phyloP scores from a whole-genome alignment of 1,284 basidiomycete genomes.

The Sphagnurus paluster region DNA sequence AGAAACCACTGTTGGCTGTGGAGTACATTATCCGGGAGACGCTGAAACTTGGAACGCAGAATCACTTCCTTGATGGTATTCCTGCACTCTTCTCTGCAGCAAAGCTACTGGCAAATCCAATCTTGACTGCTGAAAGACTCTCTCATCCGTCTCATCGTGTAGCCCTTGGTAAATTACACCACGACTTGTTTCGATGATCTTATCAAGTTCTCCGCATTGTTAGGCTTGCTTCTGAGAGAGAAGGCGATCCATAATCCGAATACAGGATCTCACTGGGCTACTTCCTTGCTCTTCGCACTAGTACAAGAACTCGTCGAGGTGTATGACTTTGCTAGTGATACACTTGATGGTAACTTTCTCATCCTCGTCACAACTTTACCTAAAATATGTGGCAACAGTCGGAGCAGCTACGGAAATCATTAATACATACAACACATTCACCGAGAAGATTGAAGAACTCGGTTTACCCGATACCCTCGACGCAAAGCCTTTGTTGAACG shows the following conservation, averaged over 20 bases:
- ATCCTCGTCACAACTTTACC: background rate
- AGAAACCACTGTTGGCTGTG: slow-evolving; percentile 55
- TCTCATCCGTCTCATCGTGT: slow-evolving; percentile 48
- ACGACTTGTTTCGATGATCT: background rate
- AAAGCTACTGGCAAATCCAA: slow-evolving; percentile 43
- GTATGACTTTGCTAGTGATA: slow-evolving; percentile 45
- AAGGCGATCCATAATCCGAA: slow-evolving; percentile 62
- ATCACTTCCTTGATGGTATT: slow-evolving; percentile 76
- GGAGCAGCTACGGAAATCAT: slow-evolving; percentile 47
- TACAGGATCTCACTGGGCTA: slow-evolving; percentile 70
- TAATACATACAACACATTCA: slow-evolving; percentile 66
- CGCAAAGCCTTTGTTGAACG: slow-evolving; percentile 74
- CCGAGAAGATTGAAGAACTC: slow-evolving; percentile 59
- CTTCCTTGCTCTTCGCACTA: slow-evolving; percentile 73
- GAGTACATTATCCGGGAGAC: slow-evolving; percentile 80
- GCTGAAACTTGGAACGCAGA: slow-evolving; percentile 81
- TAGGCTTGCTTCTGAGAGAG: slow-evolving; percentile 70
- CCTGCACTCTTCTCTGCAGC: slow-evolving; percentile 67
- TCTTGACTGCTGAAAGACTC: slow-evolving; percentile 38
- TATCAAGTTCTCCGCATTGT: background rate
- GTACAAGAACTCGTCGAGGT: slow-evolving; percentile 66
- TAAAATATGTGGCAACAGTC: background rate
- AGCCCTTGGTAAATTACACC: slow-evolving; percentile 51
- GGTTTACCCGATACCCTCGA: slow-evolving; percentile 63
- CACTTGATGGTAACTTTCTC: slow-evolving; percentile 47